Evolutionary conservation across 306 rosid genomes (phyloP), one percentile per base, ranked within the genome.

Genomic region (Geum urbanum): DNA sequence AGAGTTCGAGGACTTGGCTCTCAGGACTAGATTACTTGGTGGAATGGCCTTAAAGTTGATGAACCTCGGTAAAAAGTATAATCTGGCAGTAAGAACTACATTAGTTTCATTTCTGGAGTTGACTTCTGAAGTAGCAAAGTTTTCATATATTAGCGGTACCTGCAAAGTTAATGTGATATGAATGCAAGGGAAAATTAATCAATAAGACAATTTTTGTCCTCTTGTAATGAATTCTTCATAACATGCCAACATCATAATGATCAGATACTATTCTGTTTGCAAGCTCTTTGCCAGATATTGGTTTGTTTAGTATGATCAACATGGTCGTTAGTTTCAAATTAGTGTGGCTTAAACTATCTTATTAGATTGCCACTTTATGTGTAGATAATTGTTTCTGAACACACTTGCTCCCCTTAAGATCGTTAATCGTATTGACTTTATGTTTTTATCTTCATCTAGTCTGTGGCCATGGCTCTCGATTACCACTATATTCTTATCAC

Each of bases 31-130:
- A 12, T 79, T 92, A 76, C 90, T 92, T 6, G 54, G 91, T 77
- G 96, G 83, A 81, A 92, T 88, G 90, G 92, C 98, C 78, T 84
- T 88, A 22, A 92, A 90, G 88, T 72, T 92, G 79, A 94, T 88
- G 97, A 94, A 83, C 80, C 94, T 90, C 62, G 86, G 90, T 22
- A 90, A 73, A 57, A 86, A 82, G 40, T 80, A 85, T 67, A 76
- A 52, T 71, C 70, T 84, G 81, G 97, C 95, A 27, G 97, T 90
- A 84, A 88, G 96, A 32, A 32, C 3, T 32, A 32, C 80, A 78
- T 60, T 60, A 10, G 22, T 78, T 80, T 70, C 46, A 74, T 45
- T 77, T 59, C 47, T 62, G 72, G 27, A 61, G 59, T 74, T 19
- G 37, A 41, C 43, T 19, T 58, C 22, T 51, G 20, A 61, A 65